These are phyloP conservation scores for Bipolaris gigantea DNA, from an alignment of 2,329 filamentous ascomycete species.

Conservation along the genomic window DNA sequence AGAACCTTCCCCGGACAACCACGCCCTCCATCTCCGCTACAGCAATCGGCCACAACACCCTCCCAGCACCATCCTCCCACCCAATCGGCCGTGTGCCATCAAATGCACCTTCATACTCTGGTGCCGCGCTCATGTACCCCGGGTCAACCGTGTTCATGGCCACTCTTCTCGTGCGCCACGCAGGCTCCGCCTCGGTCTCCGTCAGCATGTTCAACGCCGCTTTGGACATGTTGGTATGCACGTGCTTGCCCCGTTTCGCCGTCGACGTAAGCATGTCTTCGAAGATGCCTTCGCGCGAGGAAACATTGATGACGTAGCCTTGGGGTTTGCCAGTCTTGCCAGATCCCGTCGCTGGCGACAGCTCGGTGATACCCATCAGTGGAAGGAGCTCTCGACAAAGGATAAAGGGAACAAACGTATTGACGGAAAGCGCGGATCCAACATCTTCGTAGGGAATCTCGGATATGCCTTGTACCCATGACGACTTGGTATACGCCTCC, in stretches of 20 bases:
- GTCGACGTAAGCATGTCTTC: constrained; percentile 5
- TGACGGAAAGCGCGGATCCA: constrained; percentile 17
- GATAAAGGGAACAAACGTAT: constrained; percentile 19
- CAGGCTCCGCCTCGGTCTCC: constrained; percentile 14
- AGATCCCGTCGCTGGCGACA: not conserved
- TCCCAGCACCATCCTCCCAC: constrained; percentile 17
- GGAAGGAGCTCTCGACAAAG: constrained; percentile 17
- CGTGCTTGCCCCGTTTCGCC: constrained; percentile 14
- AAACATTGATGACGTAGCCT: constrained; percentile 20
- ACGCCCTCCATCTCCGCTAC: constrained; percentile 6
- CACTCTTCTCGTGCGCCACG: constrained; percentile 7
- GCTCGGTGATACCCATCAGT: constrained; percentile 5
- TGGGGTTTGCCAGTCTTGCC: constrained; percentile 1
- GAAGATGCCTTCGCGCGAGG: constrained; percentile 22
- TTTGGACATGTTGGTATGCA: constrained; percentile 22
- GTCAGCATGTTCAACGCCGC: constrained; percentile 21
- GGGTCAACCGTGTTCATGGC: constrained; percentile 19
- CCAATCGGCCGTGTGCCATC: constrained; percentile 14
- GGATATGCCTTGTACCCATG: constrained; percentile 15
- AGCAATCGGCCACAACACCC: constrained; percentile 18
- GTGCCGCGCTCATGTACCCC: constrained; percentile 19
- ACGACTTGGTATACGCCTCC: constrained; percentile 12
- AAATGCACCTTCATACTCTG: constrained; percentile 13
- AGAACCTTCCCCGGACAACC: constrained; percentile 12
- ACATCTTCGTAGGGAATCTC: constrained; percentile 22